phyloP scores from a whole-genome alignment of 495 filamentous ascomycete species.

The Letharia lupina region DNA sequence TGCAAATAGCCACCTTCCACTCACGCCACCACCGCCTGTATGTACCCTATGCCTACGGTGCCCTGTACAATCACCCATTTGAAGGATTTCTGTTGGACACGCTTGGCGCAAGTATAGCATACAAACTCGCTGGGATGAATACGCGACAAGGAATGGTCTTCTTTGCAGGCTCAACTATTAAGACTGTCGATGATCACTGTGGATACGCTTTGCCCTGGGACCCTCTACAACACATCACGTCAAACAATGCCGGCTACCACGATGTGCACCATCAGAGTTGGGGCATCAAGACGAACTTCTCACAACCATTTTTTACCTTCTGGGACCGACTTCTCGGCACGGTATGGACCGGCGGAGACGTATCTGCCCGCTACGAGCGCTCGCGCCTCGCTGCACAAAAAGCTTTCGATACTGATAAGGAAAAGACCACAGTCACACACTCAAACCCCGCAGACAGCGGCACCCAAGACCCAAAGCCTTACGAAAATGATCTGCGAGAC shows the following conservation, averaged over 20 bases:
- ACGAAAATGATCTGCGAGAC: slow-evolving; percentile 22
- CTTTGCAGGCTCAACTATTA: slow-evolving; percentile 64
- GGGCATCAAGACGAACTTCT: slow-evolving; percentile 75
- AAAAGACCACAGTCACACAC: slow-evolving; percentile 17
- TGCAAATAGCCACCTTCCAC: slow-evolving; percentile 56
- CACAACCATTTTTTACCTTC: slow-evolving; percentile 80
- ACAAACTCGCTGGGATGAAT: slow-evolving; percentile 59
- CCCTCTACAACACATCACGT: slow-evolving; percentile 67
- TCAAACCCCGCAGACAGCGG: slow-evolving; percentile 19
- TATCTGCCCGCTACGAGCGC: slow-evolving; percentile 40
- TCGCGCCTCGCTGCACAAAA: slow-evolving; percentile 29
- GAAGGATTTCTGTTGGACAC: slow-evolving; percentile 82
- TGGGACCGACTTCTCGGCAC: slow-evolving; percentile 71
- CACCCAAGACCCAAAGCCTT: slow-evolving; percentile 18
- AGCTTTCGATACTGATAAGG: slow-evolving; percentile 25
- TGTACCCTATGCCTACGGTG: slow-evolving; percentile 80
- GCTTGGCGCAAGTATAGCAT: slow-evolving; percentile 60
- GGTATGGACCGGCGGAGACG: slow-evolving; percentile 59
- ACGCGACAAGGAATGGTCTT: slow-evolving; percentile 62
- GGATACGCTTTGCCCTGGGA: slow-evolving; percentile 77
- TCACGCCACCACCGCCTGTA: slow-evolving; percentile 82
- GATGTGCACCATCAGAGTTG: slow-evolving; percentile 87
- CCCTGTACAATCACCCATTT: slow-evolving; percentile 77
- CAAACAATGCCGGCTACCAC: slow-evolving; percentile 80
- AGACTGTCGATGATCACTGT: slow-evolving; percentile 84